Evolutionary conservation across 2,329 filamentous ascomycete species (phyloP).

Genomic region (Colletotrichum shisoi): DNA sequence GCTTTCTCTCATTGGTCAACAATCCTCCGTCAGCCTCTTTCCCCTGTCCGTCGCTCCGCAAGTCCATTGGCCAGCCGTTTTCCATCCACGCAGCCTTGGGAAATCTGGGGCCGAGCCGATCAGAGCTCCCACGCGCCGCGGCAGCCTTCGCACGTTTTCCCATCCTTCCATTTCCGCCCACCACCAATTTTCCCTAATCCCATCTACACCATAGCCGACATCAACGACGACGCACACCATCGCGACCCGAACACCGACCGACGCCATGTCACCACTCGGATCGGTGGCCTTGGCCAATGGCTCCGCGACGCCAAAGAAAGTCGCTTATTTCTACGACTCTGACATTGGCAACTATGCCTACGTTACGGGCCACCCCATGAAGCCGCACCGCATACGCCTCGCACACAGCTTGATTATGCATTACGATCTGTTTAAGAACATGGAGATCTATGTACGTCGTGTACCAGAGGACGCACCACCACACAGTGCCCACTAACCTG

Average conservation of each 20-base stretch:
- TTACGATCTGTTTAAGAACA: constrained; percentile 93
- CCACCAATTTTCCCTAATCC: constrained; percentile 13
- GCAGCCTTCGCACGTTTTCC: constrained; percentile 35
- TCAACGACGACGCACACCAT: constrained; percentile 7
- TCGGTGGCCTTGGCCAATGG: constrained; percentile 57
- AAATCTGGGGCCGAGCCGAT: constrained; percentile 39
- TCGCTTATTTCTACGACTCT: constrained; percentile 98
- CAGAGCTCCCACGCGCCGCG: constrained; percentile 37
- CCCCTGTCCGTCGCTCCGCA: constrained; percentile 13
- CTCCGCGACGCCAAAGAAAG: constrained; percentile 71
- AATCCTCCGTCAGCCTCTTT: constrained; percentile 5
- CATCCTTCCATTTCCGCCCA: constrained; percentile 30
- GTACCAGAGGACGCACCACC: constrained; percentile 48
- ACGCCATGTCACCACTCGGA: constrained; percentile 47
- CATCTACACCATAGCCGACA: neutral
- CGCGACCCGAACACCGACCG: constrained; percentile 16
- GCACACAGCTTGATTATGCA: constrained; percentile 96
- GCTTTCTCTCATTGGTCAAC: constrained; percentile 10
- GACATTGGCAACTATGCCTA: constrained; percentile 99
- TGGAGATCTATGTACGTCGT: constrained; percentile 88
- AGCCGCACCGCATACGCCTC: constrained; percentile 92
- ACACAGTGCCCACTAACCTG: constrained; percentile 16
- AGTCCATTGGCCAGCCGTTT: constrained; percentile 22
- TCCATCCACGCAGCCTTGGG: constrained; percentile 36
- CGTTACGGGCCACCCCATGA: constrained; percentile 97